These are phyloP conservation scores for Sarocladium kiliense DNA, from an alignment of 2,329 filamentous ascomycete species.

Conservation along the genomic window DNA sequence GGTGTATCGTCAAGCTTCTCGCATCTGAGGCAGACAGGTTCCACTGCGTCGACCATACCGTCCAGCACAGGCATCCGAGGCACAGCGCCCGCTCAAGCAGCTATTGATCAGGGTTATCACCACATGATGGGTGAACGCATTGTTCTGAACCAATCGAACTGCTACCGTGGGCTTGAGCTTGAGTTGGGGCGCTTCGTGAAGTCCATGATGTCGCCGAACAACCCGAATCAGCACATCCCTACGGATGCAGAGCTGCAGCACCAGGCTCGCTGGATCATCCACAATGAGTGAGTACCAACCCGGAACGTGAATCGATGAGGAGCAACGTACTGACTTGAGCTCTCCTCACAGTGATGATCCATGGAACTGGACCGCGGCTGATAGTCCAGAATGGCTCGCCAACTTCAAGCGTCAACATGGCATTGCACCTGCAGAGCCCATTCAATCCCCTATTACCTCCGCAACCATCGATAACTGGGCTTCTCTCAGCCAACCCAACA, in stretches of 20 bases:
- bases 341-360: constrained; percentile 46
- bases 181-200: constrained; percentile 49
- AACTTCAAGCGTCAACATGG: constrained; percentile 56
- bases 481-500: not conserved
- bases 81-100: not conserved
- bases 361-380: constrained; percentile 60
- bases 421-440: constrained; percentile 28
- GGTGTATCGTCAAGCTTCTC: constrained; percentile 1
- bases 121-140: not conserved
- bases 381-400: constrained; percentile 59
- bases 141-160: constrained; percentile 56
- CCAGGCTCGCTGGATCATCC: constrained; percentile 58
- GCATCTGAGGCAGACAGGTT: not conserved
- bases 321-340: constrained; percentile 15
- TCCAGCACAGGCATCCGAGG: not conserved
- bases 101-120: not conserved
- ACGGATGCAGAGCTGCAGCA: constrained; percentile 59
- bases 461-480: not conserved
- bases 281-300: constrained; percentile 47
- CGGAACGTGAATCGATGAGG: not conserved
- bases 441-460: not conserved
- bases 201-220: constrained; percentile 52
- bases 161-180: constrained; percentile 49
- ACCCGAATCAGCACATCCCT: constrained; percentile 54
- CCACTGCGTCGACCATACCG: not conserved